phyloP scores from a whole-genome alignment of 495 filamentous ascomycete species.

The Astrocystis sublimbata region DNA sequence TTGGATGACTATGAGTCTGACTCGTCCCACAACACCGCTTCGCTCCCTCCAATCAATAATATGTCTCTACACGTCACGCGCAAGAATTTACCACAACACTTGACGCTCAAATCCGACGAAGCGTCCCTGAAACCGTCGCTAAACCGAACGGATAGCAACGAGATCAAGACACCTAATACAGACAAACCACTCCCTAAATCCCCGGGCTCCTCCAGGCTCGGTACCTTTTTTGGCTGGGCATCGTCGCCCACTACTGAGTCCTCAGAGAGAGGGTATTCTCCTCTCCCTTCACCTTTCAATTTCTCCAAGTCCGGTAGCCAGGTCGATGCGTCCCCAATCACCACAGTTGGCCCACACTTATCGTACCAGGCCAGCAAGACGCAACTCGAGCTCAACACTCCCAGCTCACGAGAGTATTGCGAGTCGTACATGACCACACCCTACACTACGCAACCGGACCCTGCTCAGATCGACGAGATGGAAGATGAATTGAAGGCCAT shows the following conservation, averaged over 20 bases:
- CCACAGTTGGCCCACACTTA: conserved; percentile 38
- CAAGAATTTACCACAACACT: conserved; percentile 52
- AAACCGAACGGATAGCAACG: conserved; percentile 24
- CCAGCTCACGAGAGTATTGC: conserved; percentile 41
- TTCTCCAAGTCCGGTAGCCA: conserved; percentile 40
- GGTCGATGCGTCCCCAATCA: conserved; percentile 43
- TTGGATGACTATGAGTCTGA: conserved; percentile 36
- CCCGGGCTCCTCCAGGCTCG: conserved; percentile 53
- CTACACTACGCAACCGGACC: conserved; percentile 38
- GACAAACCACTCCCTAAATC: conserved; percentile 57
- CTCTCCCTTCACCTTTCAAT: conserved; percentile 46
- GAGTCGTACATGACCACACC: conserved; percentile 51
- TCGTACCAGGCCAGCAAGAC: conserved; percentile 41
- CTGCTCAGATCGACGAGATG: conserved; percentile 66
- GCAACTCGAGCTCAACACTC: conserved; percentile 30
- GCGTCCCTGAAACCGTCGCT: conserved; percentile 24
- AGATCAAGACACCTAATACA: conserved; percentile 39
- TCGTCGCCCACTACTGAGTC: conserved; percentile 49
- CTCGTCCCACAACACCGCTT: conserved; percentile 29
- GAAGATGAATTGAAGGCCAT: conserved; percentile 93
- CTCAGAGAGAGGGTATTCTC: conserved; percentile 53
- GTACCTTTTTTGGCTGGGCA: conserved; percentile 55
- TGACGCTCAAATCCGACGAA: conserved; percentile 42
- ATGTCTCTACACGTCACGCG: conserved; percentile 47
- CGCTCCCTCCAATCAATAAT: conserved; percentile 31